A percentile compares a stretch with the other conserved stretches of the same genome.
phyloP scores from a whole-genome alignment of 768 basidiomycete genomes.

The Rhodotorula graminis region DNA sequence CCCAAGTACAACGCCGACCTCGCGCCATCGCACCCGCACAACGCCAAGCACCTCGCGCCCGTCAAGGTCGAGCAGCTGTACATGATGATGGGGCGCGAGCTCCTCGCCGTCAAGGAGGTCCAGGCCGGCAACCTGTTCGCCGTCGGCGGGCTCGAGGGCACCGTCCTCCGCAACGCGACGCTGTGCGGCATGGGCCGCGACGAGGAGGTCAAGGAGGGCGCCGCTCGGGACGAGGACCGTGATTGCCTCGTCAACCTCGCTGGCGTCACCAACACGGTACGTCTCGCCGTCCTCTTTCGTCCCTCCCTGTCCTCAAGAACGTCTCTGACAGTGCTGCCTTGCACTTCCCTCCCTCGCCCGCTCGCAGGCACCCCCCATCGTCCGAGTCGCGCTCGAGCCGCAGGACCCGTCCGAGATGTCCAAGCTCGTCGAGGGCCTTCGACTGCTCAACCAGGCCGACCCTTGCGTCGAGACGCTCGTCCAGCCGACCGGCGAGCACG shows the following conservation, averaged over 20 bases:
- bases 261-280: constrained; percentile 61
- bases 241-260: constrained; percentile 75
- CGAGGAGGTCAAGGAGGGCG: constrained; percentile 44
- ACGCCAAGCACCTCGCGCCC: constrained; percentile 59
- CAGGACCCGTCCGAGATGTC: constrained; percentile 70
- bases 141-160: constrained; percentile 79
- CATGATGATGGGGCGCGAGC: constrained; percentile 95
- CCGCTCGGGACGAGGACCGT: constrained; percentile 47
- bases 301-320: too few relatives aligned
- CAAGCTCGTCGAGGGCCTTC: constrained; percentile 78
- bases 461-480: constrained; percentile 97
- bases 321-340: too few relatives aligned
- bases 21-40: constrained; percentile 62
- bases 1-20: constrained; percentile 75
- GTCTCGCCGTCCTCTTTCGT: constrained; percentile 34
- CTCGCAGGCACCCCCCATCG: constrained; percentile 73
- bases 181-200: constrained; percentile 55
- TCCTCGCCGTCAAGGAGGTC: constrained; percentile 75
- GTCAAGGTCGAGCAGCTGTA: constrained; percentile 73
- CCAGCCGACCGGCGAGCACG: constrained; percentile 94
- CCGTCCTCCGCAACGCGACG: constrained; percentile 84
- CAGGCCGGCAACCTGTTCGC: constrained; percentile 93
- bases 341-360: not conserved
- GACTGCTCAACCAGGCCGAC: constrained; percentile 85
- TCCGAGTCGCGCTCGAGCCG: constrained; percentile 90